Evolutionary conservation across 805 yeast species (phyloP).

Genomic region (Wickerhamiella spandovensis): DNA sequence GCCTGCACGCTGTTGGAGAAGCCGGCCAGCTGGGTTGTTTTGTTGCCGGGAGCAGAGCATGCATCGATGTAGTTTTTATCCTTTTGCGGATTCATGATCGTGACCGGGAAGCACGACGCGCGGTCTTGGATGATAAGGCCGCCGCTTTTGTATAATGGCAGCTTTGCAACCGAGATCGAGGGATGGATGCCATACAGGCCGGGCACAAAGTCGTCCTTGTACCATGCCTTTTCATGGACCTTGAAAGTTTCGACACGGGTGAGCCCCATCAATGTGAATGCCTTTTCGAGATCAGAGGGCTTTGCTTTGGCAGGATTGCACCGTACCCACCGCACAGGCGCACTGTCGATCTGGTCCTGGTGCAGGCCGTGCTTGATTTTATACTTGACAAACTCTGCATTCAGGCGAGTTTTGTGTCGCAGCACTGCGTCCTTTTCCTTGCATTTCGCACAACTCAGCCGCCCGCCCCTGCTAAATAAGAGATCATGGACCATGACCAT

Average conservation of each 20-base stretch:
- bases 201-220: slow-evolving; percentile 60
- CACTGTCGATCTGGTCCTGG: slow-evolving; percentile 10
- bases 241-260: slow-evolving; percentile 34
- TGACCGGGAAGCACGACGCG: slow-evolving; percentile 94
- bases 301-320: slow-evolving; percentile 48
- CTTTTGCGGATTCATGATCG: slow-evolving; percentile 50
- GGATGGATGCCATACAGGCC: slow-evolving; percentile 76
- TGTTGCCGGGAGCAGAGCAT: slow-evolving; percentile 98
- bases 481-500: slow-evolving; percentile 69
- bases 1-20: slow-evolving; percentile 42
- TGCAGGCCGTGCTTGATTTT: slow-evolving; percentile 45
- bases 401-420: slow-evolving; percentile 64
- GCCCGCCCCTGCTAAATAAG: slow-evolving; percentile 55
- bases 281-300: slow-evolving; percentile 22
- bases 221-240: slow-evolving; percentile 23
- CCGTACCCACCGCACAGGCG: slow-evolving; percentile 37
- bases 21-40: slow-evolving; percentile 85
- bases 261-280: slow-evolving; percentile 31
- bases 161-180: slow-evolving; percentile 48
- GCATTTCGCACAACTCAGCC: slow-evolving; percentile 82
- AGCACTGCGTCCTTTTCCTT: slow-evolving; percentile 72
- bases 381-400: slow-evolving; percentile 68
- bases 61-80: slow-evolving; percentile 71
- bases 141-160: slow-evolving; percentile 62
- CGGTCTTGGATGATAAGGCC: slow-evolving; percentile 84